Base-by-base conservation (phyloP, 495 filamentous ascomycete species). In the Neurospora tetraspora region DNA sequence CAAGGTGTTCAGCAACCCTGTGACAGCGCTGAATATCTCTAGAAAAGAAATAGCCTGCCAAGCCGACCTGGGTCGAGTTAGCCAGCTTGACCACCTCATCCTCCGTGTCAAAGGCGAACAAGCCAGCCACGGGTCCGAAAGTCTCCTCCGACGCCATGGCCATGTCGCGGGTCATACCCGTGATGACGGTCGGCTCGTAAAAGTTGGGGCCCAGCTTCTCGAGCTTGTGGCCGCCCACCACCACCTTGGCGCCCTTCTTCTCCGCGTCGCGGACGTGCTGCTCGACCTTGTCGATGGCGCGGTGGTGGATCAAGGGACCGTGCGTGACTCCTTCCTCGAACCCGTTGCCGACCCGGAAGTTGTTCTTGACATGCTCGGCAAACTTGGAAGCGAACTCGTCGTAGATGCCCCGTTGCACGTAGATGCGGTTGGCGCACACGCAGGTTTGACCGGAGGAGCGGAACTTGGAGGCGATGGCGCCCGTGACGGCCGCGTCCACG, bases 11-110 rank as follows among this genome's bases (percentile, higher is more conserved):
- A 3, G 93, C 91, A 18, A 97, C 90, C 69, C 93, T 84, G 80
- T 89, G 88, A 16, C 93, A 90, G 31, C 93, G 84, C 69, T 88
- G 85, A 18, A 95, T 73, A 78, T 96, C 90, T n/a, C 86, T 85
- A 42, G 89, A 92, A 83, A 90, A 96, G 85, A 97, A 94, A 79
- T 97, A 96, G 16, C 92, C 93, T 4, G 94, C 94, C 31, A 97
- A 85, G 59, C 93, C 93, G 37, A 96, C 93, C 69, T 92, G 88
- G 2, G 91, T 85, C 31, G 85, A 78, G 81, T 97, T 96, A 8
- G 93, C 93, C 68, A 96, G 81, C 39, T 88, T 86, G 23, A 97
- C 88, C 5, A 95, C 94, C 79, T 97, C 93, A 76, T 92, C 89
- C 82, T 97, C 94, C 0, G 88, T 91, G 65, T 90, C 86, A 78